Conservation (phyloP, 2,329 filamentous ascomycete species). For the Fusarium keratoplasticum region DNA sequence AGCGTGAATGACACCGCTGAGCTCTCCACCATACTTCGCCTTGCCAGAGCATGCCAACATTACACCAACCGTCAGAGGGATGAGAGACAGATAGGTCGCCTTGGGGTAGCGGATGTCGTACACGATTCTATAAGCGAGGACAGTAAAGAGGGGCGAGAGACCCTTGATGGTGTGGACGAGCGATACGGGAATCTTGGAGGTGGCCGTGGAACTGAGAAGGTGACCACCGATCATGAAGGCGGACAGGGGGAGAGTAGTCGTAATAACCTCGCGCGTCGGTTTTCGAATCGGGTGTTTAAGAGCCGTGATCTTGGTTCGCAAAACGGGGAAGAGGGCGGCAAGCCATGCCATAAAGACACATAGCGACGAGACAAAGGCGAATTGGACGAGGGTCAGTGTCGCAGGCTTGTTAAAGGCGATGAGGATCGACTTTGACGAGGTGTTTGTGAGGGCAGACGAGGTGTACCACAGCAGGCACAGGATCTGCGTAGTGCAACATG, state of each 20-base stretch:
- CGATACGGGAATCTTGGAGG: constrained; percentile 93
- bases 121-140: constrained; percentile 89
- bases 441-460: constrained; percentile 95
- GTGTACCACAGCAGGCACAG: constrained; percentile 94
- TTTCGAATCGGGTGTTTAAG: constrained; percentile 85
- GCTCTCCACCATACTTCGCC: constrained; percentile 79
- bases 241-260: constrained; percentile 89
- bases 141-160: constrained; percentile 93
- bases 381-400: constrained; percentile 92
- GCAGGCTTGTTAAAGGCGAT: constrained; percentile 91
- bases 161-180: constrained; percentile 99
- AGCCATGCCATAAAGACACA: constrained; percentile 85
- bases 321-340: constrained; percentile 75
- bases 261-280: constrained; percentile 84
- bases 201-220: constrained; percentile 92
- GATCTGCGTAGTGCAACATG: constrained; percentile 63
- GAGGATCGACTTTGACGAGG: constrained; percentile 96
- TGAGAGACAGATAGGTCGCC: constrained; percentile 87
- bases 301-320: constrained; percentile 80
- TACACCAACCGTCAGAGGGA: constrained; percentile 94
- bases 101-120: constrained; percentile 89
- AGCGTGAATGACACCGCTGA: constrained; percentile 90
- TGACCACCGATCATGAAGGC: constrained; percentile 94
- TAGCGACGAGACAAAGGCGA: constrained; percentile 89
- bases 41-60: constrained; percentile 95